Conservation (phyloP, 2,329 filamentous ascomycete species). For the Cadophora luteo-olivacea region DNA sequence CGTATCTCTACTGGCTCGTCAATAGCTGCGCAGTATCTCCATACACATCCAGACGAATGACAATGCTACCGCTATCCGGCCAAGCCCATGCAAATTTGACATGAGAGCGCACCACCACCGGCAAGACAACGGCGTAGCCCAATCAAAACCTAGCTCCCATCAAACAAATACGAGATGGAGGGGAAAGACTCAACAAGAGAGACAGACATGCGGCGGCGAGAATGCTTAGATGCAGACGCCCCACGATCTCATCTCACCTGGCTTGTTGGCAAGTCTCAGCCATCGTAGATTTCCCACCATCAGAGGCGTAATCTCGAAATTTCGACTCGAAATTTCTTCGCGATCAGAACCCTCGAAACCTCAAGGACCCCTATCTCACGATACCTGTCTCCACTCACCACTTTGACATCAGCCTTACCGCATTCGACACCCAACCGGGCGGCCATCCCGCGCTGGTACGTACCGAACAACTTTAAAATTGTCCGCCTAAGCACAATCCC, state of each 20-base stretch:
- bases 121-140: conserved; percentile 1
- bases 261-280: not conserved
- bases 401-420: conserved; percentile 5
- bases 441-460: not conserved
- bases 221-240: conserved; percentile 1
- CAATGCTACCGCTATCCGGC: not conserved
- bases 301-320: not conserved
- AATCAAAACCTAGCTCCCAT: not conserved
- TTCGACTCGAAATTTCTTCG: not conserved
- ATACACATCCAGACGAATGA: not conserved
- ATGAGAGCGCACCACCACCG: not conserved
- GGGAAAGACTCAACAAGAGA: not conserved
- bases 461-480: conserved; percentile 9
- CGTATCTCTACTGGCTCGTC: too few relatives aligned
- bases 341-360: not conserved
- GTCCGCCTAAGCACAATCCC: not conserved
- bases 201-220: not conserved
- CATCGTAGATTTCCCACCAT: not conserved
- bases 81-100: conserved; percentile 1
- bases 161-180: not conserved
- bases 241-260: not conserved
- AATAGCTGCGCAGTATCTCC: too few relatives aligned
- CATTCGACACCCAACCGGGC: not conserved
- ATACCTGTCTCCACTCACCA: not conserved
- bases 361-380: not conserved